These are phyloP conservation scores for Fusarium avenaceum DNA, from an alignment of 2,329 filamentous ascomycete species.

Conservation along the genomic window DNA sequence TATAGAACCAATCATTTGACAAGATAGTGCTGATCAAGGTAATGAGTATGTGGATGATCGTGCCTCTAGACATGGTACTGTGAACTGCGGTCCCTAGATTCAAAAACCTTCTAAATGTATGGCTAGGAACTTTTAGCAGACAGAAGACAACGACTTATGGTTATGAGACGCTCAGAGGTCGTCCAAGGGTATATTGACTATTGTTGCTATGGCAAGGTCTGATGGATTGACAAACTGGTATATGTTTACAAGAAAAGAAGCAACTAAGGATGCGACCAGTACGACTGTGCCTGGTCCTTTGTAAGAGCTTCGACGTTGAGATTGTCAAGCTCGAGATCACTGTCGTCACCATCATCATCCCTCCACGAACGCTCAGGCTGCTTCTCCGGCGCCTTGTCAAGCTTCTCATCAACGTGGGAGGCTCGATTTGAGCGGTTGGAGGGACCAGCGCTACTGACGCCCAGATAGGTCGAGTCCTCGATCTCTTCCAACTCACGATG, in stretches of 20 bases:
- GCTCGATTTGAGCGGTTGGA: constrained; percentile 12
- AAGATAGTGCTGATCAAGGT: too few relatives aligned
- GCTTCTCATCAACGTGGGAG: not conserved
- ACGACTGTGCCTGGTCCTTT: constrained; percentile 31
- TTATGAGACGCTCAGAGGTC: not conserved
- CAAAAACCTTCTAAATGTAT: too few relatives aligned
- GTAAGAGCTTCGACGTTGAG: constrained; percentile 28
- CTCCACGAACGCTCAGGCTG: constrained; percentile 16
- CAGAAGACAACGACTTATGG: too few relatives aligned
- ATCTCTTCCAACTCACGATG: constrained; percentile 32
- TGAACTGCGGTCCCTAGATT: too few relatives aligned
- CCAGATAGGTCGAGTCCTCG: constrained; percentile 23
- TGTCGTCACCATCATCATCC: constrained; percentile 21
- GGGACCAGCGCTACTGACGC: constrained; percentile 15
- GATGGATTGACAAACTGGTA: not conserved
- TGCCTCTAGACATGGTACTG: too few relatives aligned
- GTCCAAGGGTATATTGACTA: not conserved
- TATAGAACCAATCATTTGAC: too few relatives aligned
- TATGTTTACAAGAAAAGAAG: not conserved
- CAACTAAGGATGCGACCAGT: constrained; percentile 25
- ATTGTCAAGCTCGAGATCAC: constrained; percentile 24
- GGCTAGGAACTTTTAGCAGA: too few relatives aligned
- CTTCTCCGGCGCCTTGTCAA: not conserved
- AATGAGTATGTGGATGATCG: too few relatives aligned
- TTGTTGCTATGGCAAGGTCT: constrained; percentile 2